These are phyloP conservation scores for Tardiomyces blankii DNA, from an alignment of 1,139 yeast genomes.

Conservation along the genomic window DNA sequence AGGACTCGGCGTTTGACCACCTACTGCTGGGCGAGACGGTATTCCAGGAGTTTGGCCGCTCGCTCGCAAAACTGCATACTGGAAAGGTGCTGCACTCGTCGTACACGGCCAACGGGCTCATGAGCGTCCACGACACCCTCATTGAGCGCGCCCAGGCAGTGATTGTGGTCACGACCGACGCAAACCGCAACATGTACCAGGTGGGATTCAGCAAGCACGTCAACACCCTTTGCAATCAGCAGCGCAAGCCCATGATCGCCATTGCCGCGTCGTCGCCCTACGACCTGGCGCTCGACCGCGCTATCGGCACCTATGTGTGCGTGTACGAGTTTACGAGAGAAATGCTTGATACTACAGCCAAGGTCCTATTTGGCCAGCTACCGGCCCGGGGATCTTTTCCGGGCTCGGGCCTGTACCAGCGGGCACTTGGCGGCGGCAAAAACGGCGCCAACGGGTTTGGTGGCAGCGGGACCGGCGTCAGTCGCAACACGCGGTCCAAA, in stretches of 20 bases:
- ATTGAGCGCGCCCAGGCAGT: slow-evolving; percentile 47
- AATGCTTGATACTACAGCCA: slow-evolving; percentile 40
- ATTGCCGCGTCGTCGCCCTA: slow-evolving; percentile 59
- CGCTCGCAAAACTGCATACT: slow-evolving; percentile 17
- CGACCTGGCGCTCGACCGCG: slow-evolving; percentile 46
- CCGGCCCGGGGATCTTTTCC: slow-evolving; percentile 48
- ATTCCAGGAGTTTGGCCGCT: slow-evolving; percentile 31
- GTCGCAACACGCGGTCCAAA: slow-evolving; percentile 19
- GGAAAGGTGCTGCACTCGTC: slow-evolving; percentile 50
- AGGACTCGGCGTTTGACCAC: slow-evolving; percentile 13
- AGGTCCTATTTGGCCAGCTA: slow-evolving; percentile 44
- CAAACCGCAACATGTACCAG: slow-evolving; percentile 53
- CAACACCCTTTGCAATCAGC: slow-evolving; percentile 41
- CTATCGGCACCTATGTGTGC: slow-evolving; percentile 48
- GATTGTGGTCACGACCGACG: slow-evolving; percentile 51
- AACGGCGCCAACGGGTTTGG: background rate
- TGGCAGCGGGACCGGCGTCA: background rate
- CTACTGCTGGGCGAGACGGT: slow-evolving; percentile 47
- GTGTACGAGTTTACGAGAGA: slow-evolving; percentile 49
- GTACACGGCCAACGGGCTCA: slow-evolving; percentile 56
- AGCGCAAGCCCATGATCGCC: slow-evolving; percentile 46
- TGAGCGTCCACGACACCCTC: slow-evolving; percentile 45
- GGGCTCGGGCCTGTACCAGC: slow-evolving; percentile 30
- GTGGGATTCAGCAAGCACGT: slow-evolving; percentile 54
- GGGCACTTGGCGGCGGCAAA: slow-evolving; percentile 1